A percentile compares a stretch with the other conserved stretches of the same genome.
These are phyloP conservation scores for Cardiospermum halicacabum DNA, from an alignment of 345 rosid genomes.

Conservation along the genomic window DNA sequence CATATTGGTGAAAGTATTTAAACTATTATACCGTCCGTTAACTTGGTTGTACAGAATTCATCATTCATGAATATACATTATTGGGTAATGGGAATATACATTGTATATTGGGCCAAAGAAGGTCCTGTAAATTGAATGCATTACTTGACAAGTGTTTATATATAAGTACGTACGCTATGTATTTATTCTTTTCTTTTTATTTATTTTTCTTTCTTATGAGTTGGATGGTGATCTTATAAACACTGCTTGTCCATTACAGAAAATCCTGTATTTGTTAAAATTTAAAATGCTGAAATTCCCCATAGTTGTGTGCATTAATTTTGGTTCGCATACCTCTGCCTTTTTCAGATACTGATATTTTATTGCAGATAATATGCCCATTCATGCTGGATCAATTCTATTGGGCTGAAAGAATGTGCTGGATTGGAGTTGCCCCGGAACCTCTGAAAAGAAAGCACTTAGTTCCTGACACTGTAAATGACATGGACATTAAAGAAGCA, in stretches of 20 bases:
- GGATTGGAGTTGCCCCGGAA: constrained; percentile 88
- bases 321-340: neutral
- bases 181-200: too few relatives aligned
- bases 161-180: too few relatives aligned
- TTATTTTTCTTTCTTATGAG: too few relatives aligned
- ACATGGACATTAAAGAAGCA: constrained; percentile 34
- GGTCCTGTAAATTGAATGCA: too few relatives aligned
- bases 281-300: neutral
- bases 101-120: too few relatives aligned
- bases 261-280: neutral
- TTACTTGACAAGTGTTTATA: too few relatives aligned
- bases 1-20: too few relatives aligned
- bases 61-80: too few relatives aligned
- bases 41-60: too few relatives aligned
- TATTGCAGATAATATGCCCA: constrained; percentile 72
- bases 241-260: neutral
- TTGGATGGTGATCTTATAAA: neutral
- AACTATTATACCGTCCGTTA: too few relatives aligned
- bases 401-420: constrained; percentile 90
- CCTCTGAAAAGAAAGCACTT: constrained; percentile 58
- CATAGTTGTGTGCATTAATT: neutral
- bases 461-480: constrained; percentile 40
- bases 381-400: constrained; percentile 90
- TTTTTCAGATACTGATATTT: constrained; percentile 3
- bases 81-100: too few relatives aligned